phyloP scores from a whole-genome alignment of 371 early-diverging fungal species.

The Syncephalastrum sp. region DNA sequence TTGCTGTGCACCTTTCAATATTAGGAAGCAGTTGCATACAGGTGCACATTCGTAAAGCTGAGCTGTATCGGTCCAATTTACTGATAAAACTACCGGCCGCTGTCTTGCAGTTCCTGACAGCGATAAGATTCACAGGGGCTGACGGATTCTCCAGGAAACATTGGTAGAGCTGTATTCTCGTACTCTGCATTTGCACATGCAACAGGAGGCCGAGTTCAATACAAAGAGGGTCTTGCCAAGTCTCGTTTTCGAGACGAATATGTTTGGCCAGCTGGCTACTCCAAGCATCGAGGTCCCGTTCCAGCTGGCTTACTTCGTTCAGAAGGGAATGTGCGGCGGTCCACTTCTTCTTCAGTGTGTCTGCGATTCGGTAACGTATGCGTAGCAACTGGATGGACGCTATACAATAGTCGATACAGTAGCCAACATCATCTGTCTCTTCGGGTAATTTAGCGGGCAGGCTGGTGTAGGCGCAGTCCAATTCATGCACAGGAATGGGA shows the following conservation, averaged over 20 bases:
- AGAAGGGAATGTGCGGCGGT: constrained; percentile 7
- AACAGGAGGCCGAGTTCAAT: constrained; percentile 16
- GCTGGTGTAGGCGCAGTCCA: neutral
- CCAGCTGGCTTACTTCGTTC: constrained; percentile 8
- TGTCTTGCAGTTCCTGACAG: constrained; percentile 8
- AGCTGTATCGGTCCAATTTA: constrained; percentile 3
- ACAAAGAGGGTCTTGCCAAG: constrained; percentile 6
- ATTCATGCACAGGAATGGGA: constrained; percentile 4
- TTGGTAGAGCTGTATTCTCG: constrained; percentile 17
- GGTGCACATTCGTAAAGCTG: constrained; percentile 11
- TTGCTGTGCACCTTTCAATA: constrained; percentile 5
- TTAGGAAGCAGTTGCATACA: constrained; percentile 5
- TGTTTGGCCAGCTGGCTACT: neutral
- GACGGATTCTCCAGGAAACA: constrained; percentile 15
- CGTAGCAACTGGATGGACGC: constrained; percentile 16
- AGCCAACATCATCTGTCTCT: constrained; percentile 17
- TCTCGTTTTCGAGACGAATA: neutral
- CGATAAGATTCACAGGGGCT: constrained; percentile 9
- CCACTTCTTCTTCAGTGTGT: neutral
- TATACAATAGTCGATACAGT: constrained; percentile 18
- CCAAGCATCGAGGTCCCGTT: constrained; percentile 11
- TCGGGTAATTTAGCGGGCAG: constrained; percentile 9
- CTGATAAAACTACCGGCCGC: constrained; percentile 4
- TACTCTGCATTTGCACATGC: constrained; percentile 7
- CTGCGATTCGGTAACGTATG: constrained; percentile 10